These are phyloP conservation scores for Mariannaea sp. DNA, from an alignment of 2,329 filamentous ascomycete species.

Conservation along the genomic window DNA sequence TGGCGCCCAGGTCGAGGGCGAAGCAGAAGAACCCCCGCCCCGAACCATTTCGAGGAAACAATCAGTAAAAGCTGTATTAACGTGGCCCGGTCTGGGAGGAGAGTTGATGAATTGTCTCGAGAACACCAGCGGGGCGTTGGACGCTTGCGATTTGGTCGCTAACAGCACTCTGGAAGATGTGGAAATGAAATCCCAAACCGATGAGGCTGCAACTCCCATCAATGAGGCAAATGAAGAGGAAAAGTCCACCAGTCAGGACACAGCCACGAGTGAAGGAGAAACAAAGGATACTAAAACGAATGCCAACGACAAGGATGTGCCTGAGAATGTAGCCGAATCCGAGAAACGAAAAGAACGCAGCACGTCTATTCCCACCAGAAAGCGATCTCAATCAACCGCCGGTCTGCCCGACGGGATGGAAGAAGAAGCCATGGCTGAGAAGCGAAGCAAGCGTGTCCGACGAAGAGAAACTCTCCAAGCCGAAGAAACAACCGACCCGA, in stretches of 20 bases:
- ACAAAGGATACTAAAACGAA: conserved; percentile 13
- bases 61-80: conserved; percentile 27
- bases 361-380: conserved; percentile 53
- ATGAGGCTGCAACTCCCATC: conserved; percentile 23
- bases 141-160: conserved; percentile 38
- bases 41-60: conserved; percentile 19
- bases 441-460: conserved; percentile 68
- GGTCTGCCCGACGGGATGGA: conserved; percentile 61
- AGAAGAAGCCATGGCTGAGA: conserved; percentile 62
- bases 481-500: conserved; percentile 59
- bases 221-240: conserved; percentile 19
- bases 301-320: conserved; percentile 31
- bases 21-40: conserved; percentile 27
- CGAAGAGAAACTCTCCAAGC: conserved; percentile 58
- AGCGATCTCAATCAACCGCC: conserved; percentile 66
- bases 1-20: conserved; percentile 21
- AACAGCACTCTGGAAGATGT: conserved; percentile 34
- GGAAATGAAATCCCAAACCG: conserved; percentile 29
- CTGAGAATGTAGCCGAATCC: conserved; percentile 30
- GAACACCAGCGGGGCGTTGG: conserved; percentile 37
- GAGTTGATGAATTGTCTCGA: conserved; percentile 42
- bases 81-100: conserved; percentile 44
- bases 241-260: conserved; percentile 15
- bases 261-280: background rate
- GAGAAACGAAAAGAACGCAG: conserved; percentile 45